Evolutionary conservation across 805 yeast species (phyloP).

Genomic region (Barnettozyma salicaria): DNA sequence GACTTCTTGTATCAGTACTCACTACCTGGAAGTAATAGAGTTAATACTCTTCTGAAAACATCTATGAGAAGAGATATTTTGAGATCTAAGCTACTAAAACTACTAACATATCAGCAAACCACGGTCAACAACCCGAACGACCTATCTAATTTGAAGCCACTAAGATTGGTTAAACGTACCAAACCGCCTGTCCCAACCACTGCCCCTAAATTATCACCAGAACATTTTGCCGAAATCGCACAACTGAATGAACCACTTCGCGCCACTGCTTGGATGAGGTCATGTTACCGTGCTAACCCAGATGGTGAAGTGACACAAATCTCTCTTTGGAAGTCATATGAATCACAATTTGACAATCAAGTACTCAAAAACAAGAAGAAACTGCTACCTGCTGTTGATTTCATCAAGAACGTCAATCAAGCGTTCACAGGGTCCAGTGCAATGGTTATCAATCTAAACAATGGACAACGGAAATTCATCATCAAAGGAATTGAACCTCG

Average conservation of each 20-base stretch:
- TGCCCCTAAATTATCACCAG: constrained; percentile 55
- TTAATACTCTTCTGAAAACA: constrained; percentile 44
- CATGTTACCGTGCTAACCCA: constrained; percentile 74
- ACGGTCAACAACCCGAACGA: constrained; percentile 31
- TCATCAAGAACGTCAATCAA: constrained; percentile 86
- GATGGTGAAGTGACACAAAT: constrained; percentile 91
- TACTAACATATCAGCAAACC: constrained; percentile 45
- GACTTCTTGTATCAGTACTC: constrained; percentile 80
- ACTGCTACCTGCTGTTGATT: constrained; percentile 90
- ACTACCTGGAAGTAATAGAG: constrained; percentile 54
- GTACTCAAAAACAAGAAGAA: constrained; percentile 46
- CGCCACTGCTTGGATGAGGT: constrained; percentile 91
- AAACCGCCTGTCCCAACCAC: constrained; percentile 55
- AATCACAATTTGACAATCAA: constrained; percentile 69
- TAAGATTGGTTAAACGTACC: constrained; percentile 49
- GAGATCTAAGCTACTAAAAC: constrained; percentile 54
- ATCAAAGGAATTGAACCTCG: constrained; percentile 95
- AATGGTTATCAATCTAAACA: constrained; percentile 72
- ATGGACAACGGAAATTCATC: constrained; percentile 72
- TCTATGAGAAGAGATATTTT: constrained; percentile 45
- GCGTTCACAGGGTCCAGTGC: constrained; percentile 89
- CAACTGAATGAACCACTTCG: constrained; percentile 77
- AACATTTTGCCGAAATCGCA: constrained; percentile 54
- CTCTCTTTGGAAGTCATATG: constrained; percentile 92
- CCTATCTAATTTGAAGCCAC: constrained; percentile 20